Percentiles rank a stretch among this genome's conserved stretches.
Evolutionary conservation across 768 basidiomycete genomes (phyloP).

Genomic region (Chiua virens): DNA sequence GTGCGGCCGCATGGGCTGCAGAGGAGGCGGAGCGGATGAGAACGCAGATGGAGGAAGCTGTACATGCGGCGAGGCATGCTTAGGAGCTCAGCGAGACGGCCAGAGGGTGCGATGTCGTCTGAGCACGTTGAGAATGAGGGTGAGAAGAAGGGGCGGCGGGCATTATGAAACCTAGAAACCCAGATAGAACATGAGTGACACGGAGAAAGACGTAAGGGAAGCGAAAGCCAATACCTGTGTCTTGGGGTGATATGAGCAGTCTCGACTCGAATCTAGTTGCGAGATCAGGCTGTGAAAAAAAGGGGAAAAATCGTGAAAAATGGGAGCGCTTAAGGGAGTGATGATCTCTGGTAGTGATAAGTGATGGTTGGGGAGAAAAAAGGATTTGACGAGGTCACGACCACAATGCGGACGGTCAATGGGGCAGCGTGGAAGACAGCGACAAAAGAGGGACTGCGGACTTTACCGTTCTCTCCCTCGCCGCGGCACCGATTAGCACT

Average conservation of each 20-base stretch:
- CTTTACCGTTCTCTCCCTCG: conserved; percentile 24
- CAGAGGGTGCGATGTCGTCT: conserved; percentile 33
- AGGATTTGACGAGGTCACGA: conserved; percentile 6
- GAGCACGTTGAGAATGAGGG: conserved; percentile 29
- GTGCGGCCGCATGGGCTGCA: background rate
- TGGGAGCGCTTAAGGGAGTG: background rate
- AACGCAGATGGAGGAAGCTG: conserved; percentile 13
- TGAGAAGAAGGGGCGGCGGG: conserved; percentile 40
- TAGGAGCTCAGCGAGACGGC: conserved; percentile 13
- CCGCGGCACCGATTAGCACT: conserved; percentile 27
- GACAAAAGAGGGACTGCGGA: conserved; percentile 30
- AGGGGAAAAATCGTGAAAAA: conserved; percentile 20
- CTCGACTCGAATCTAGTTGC: conserved; percentile 20
- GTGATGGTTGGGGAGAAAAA: conserved; percentile 1
- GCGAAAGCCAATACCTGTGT: conserved; percentile 36
- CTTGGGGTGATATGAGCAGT: conserved; percentile 28
- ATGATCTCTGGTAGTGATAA: conserved; percentile 21
- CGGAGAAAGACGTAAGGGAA: conserved; percentile 23
- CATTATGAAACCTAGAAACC: conserved; percentile 39
- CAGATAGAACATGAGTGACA: conserved; percentile 10
- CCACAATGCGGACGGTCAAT: conserved; percentile 13
- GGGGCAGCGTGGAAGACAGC: conserved; percentile 22
- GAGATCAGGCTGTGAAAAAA: conserved; percentile 26
- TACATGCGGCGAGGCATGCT: background rate
- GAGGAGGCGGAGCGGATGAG: conserved; percentile 10